phyloP scores from a whole-genome alignment of 2,329 filamentous ascomycete species.

The Aspergillus persii region DNA sequence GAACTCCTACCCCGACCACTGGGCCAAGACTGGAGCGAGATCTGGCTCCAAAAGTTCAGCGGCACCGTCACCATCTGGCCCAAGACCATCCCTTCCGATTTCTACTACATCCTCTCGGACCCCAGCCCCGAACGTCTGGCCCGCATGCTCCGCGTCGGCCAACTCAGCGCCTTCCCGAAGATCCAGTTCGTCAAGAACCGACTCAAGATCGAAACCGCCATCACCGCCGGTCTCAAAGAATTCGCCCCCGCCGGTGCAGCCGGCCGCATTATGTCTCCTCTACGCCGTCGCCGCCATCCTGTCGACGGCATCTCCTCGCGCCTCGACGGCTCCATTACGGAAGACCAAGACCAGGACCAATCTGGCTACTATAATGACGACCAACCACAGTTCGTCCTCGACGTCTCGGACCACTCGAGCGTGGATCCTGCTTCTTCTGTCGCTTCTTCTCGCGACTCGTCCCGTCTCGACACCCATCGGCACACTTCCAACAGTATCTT shows the following conservation, averaged over 20 bases:
- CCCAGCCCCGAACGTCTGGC: conserved; percentile 72
- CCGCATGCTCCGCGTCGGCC: conserved; percentile 85
- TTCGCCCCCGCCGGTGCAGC: conserved; percentile 25
- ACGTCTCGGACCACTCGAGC: conserved; percentile 13
- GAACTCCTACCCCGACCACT: conserved; percentile 86
- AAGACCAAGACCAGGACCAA: conserved; percentile 20
- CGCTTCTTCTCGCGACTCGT: conserved; percentile 19
- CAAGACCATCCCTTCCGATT: conserved; percentile 73
- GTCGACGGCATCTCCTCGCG: conserved; percentile 22
- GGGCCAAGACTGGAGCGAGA: conserved; percentile 93
- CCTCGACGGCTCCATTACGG: conserved; percentile 29
- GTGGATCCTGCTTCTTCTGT: conserved; percentile 11
- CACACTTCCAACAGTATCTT: conserved; percentile 32
- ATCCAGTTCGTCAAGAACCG: conserved; percentile 88
- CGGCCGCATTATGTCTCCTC: conserved; percentile 19
- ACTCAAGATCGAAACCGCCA: conserved; percentile 73
- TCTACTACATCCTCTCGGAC: conserved; percentile 81
- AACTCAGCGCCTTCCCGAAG: conserved; percentile 86
- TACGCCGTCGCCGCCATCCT: conserved; percentile 17
- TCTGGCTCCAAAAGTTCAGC: conserved; percentile 93
- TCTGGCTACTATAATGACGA: conserved; percentile 17
- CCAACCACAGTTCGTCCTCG: conserved; percentile 15
- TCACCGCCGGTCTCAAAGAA: conserved; percentile 54
- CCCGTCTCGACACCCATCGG: conserved; percentile 15
- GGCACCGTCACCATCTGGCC: conserved; percentile 98